Conservation (phyloP, 345 rosid genomes). For the Erysimum cheiranthoides region DNA sequence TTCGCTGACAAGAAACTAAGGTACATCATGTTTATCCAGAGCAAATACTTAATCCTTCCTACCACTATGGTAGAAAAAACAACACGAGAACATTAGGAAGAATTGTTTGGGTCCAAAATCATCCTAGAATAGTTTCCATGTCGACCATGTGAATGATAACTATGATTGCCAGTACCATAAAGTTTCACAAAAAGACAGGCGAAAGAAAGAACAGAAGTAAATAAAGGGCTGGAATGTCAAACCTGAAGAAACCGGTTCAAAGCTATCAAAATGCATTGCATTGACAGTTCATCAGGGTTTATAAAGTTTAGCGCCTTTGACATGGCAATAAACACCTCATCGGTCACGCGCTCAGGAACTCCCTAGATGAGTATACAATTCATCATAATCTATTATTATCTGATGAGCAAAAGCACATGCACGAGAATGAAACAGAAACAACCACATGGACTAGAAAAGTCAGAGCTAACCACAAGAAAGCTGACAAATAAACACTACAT, state of each 20-base stretch:
- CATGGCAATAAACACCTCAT: constrained; percentile 97
- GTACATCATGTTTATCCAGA: neutral
- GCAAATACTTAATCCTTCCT: neutral
- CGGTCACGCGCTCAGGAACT: constrained; percentile 88
- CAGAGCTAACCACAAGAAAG: neutral
- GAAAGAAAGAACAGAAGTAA: neutral
- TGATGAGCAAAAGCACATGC: constrained; percentile 12
- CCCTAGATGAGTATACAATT: constrained; percentile 52
- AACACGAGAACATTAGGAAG: neutral
- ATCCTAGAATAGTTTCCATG: constrained; percentile 3
- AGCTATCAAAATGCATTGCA: constrained; percentile 94
- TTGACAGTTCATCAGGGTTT: constrained; percentile 93
- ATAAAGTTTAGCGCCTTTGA: constrained; percentile 95
- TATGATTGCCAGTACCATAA: neutral
- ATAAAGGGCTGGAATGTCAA: constrained; percentile 12
- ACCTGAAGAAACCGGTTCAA: constrained; percentile 97
- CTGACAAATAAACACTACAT: neutral
- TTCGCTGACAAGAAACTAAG: constrained; percentile 7
- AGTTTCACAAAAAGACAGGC: neutral
- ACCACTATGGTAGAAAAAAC: constrained; percentile 9
- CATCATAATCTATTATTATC: constrained; percentile 14
- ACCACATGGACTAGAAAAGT: neutral
- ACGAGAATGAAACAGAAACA: constrained; percentile 5
- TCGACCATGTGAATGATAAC: neutral
- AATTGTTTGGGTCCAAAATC: neutral